These are phyloP conservation scores for Diaporthe australafricana DNA, from an alignment of 2,329 filamentous ascomycete species.

Conservation along the genomic window DNA sequence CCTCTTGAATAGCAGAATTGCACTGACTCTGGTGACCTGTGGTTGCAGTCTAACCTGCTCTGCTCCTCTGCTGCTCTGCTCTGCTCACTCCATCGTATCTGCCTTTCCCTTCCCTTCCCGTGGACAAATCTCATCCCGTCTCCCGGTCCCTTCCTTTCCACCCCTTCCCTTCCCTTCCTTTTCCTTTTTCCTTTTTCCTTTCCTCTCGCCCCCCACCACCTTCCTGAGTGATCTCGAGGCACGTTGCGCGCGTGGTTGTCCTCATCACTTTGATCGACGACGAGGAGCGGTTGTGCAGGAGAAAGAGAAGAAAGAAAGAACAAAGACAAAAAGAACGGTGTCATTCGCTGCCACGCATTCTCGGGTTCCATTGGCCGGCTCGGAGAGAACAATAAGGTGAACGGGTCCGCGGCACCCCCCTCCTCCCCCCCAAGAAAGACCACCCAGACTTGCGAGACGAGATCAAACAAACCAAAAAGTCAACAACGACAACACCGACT, in stretches of 20 bases:
- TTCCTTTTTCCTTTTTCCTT: slow-evolving; percentile 6
- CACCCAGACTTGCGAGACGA: slow-evolving; percentile 30
- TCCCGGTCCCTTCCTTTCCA: neutral
- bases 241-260: slow-evolving; percentile 37
- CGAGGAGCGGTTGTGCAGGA: slow-evolving; percentile 35
- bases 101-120: neutral
- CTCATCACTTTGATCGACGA: slow-evolving; percentile 36
- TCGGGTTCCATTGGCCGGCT: slow-evolving; percentile 21
- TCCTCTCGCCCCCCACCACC: slow-evolving; percentile 20
- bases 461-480: slow-evolving; percentile 5
- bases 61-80: neutral
- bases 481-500: neutral
- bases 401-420: slow-evolving; percentile 34
- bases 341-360: neutral
- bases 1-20: neutral
- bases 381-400: slow-evolving; percentile 30
- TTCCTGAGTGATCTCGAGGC: slow-evolving; percentile 37
- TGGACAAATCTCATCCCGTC: slow-evolving; percentile 18
- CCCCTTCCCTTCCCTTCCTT: neutral
- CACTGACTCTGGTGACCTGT: neutral
- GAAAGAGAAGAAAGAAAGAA: slow-evolving; percentile 19
- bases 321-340: neutral
- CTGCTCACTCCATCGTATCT: slow-evolving; percentile 9
- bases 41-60: slow-evolving; percentile 1
- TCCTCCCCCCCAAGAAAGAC: slow-evolving; percentile 10